These are phyloP conservation scores for Actinidia polygama DNA, from an alignment of 179 eudicot genomes.

Conservation along the genomic window DNA sequence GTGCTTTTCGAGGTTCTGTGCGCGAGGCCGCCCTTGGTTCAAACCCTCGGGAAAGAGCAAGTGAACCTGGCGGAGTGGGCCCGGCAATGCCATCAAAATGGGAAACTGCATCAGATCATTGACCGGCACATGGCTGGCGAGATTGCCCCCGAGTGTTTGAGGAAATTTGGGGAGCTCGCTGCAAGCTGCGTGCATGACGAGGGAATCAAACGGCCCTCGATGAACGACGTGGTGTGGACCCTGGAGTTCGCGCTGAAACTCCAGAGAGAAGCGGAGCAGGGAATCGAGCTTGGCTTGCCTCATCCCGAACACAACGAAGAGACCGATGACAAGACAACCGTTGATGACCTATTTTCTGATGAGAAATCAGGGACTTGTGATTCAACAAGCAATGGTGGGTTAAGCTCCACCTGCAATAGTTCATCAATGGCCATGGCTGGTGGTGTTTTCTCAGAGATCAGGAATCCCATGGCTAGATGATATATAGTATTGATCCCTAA, in stretches of 20 bases:
- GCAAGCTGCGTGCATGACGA: conserved; percentile 23
- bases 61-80: conserved; percentile 36
- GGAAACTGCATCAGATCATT: conserved; percentile 27
- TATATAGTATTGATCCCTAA: too few relatives aligned
- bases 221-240: conserved; percentile 3
- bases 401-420: too few relatives aligned
- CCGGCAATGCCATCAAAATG: neutral
- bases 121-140: conserved; percentile 34
- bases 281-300: too few relatives aligned
- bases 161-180: conserved; percentile 26
- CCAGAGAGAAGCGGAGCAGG: neutral
- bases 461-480: too few relatives aligned
- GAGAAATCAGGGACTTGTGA: too few relatives aligned
- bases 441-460: too few relatives aligned
- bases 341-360: too few relatives aligned
- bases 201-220: conserved; percentile 11
- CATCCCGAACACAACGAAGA: too few relatives aligned
- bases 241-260: neutral
- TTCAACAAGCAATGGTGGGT: too few relatives aligned
- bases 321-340: too few relatives aligned
- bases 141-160: conserved; percentile 33
- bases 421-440: too few relatives aligned
- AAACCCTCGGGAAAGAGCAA: conserved; percentile 10
- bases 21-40: conserved; percentile 12
- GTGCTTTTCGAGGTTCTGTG: conserved; percentile 29